These are phyloP conservation scores for Nemania abortiva DNA, from an alignment of 2,329 filamentous ascomycete species.

Conservation along the genomic window DNA sequence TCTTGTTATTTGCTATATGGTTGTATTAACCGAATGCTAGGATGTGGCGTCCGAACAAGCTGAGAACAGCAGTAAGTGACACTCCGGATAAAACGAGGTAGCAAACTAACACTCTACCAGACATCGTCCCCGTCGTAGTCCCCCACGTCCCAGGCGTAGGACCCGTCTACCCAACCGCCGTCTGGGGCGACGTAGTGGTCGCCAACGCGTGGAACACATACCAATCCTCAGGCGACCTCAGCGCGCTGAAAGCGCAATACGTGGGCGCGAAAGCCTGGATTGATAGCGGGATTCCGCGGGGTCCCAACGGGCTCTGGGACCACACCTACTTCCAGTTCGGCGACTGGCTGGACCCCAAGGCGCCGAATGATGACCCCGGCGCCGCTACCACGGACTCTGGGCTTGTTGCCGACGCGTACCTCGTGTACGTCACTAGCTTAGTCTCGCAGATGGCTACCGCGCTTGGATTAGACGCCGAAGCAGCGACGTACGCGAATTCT, in stretches of 20 bases:
- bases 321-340: constrained; percentile 54
- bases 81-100: background rate
- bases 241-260: constrained; percentile 55
- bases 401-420: constrained; percentile 61
- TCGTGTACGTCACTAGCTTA: constrained; percentile 58
- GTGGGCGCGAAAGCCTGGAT: constrained; percentile 57
- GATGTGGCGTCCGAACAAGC: constrained; percentile 57
- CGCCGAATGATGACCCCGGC: constrained; percentile 56
- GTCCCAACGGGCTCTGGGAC: constrained; percentile 56
- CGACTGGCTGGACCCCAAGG: constrained; percentile 63
- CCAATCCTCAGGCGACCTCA: constrained; percentile 54
- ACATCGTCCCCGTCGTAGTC: constrained; percentile 48
- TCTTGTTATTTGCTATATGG: background rate
- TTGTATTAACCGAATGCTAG: constrained; percentile 24
- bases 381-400: constrained; percentile 55
- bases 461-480: constrained; percentile 50
- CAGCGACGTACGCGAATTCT: constrained; percentile 42
- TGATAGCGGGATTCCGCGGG: constrained; percentile 53
- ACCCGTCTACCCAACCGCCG: constrained; percentile 47
- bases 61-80: constrained; percentile 41
- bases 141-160: constrained; percentile 47
- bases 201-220: constrained; percentile 58
- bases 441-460: constrained; percentile 52
- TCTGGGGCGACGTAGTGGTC: constrained; percentile 60
- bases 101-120: constrained; percentile 35